Base-by-base conservation (phyloP, 2,329 filamentous ascomycete species). In the Fusarium torreyae region DNA sequence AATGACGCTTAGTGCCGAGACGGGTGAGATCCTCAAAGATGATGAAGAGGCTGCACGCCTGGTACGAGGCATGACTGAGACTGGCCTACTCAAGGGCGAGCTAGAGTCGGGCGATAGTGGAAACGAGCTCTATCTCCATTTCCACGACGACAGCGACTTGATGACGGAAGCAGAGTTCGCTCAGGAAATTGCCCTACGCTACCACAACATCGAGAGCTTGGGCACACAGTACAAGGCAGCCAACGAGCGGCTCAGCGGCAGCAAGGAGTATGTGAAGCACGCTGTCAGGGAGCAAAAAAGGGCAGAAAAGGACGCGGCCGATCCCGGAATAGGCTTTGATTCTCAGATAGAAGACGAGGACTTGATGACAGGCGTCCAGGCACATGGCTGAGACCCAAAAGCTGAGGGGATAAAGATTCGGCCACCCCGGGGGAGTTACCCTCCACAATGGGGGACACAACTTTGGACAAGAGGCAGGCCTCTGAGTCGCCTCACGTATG, bases 291-390 rank as follows among this genome's bases (percentile, higher is more conserved):
- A 88, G 56, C 80, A 84, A 71, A 84, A 81, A 71, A 80, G 81
- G 20, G 63, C 68, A 10, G 82, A 87, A 40, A 85, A 85, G 70
- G 82, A 84, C 1, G 75, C 75, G 4, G 75, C 77, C 18, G 76
- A 78, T 51, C 73, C 76, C 4, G 73, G 76, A 4, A 59, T 80
- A 26, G 80, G 78, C 40, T 87, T 86, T 61, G 82, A 86, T 26
- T 75, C 79, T 14, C 79, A 83, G 50, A 79, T 88, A 38, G 86
- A 88, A 56, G 87, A 89, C n/a, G 87, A 89, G 74, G 87, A 89
- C 66, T 75, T 89, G 24, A 89, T 89, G 87, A 84, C 82, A 14
- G 86, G 82, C 18, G 76, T 81, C 33, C 57, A 72, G 54, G 61
- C 69, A 11, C 66, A 72, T 46, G 63, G 64, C 48, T 72, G 62